A percentile compares a stretch with the other conserved stretches of the same genome.
Conservation (phyloP, 148 eudicot species). For the Nyssa sinensis region DNA sequence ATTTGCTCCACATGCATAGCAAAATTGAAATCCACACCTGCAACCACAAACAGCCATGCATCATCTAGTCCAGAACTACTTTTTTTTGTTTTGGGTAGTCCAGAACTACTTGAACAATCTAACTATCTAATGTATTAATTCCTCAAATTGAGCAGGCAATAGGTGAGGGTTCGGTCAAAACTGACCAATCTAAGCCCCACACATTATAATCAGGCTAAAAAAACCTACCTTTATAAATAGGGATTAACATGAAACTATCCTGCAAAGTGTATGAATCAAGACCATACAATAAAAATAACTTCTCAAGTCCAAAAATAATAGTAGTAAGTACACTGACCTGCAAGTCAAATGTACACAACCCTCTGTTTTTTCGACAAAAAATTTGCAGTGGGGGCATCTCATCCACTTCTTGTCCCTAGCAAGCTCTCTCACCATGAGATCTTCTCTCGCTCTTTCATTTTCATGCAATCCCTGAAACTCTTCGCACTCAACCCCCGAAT, state of each 20-base stretch:
- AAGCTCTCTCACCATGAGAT: slow-evolving; percentile 50
- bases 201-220: not conserved
- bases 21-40: slow-evolving; percentile 43
- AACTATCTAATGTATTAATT: not conserved
- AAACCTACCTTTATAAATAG: not conserved
- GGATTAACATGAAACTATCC: not conserved
- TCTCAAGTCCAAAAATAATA: not conserved
- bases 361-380: slow-evolving; percentile 47
- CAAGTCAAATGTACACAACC: slow-evolving; percentile 66
- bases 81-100: no score
- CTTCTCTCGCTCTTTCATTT: slow-evolving; percentile 45
- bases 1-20: slow-evolving; percentile 43
- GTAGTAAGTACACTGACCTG: slow-evolving; percentile 27
- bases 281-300: not conserved
- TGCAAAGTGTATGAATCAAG: not conserved
- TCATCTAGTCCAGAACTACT: not conserved
- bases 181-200: not conserved
- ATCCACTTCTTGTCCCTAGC: slow-evolving; percentile 56
- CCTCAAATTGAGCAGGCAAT: not conserved
- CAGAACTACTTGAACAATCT: not conserved
- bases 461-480: slow-evolving; percentile 41
- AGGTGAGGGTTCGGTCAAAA: not conserved
- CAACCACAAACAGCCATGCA: not conserved
- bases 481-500: slow-evolving; percentile 42
- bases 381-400: slow-evolving; percentile 51